Percentiles rank a stretch among this genome's conserved stretches.
Conservation (phyloP, 257 asterid genomes). For the Solanum pinnatisectum region DNA sequence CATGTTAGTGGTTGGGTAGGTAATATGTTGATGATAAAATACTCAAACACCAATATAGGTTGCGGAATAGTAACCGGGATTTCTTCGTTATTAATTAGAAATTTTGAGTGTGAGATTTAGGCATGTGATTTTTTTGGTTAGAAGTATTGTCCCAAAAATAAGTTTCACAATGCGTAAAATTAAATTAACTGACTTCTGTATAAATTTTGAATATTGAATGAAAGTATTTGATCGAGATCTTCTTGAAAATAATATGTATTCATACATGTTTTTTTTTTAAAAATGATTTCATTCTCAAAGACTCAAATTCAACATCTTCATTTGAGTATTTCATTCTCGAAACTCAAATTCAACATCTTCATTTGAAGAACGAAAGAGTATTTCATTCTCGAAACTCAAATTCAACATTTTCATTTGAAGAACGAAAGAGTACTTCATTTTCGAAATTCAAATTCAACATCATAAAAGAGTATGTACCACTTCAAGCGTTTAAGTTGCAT, state of each 20-base stretch:
- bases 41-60: not conserved
- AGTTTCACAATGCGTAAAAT: not conserved
- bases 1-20: not conserved
- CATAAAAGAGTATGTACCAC: not conserved
- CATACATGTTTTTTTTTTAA: no score
- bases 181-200: fast-evolving
- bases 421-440: no score
- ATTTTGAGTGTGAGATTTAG: fast-evolving
- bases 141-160: not conserved
- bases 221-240: not conserved
- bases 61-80: fast-evolving
- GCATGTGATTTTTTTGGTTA: no score
- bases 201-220: fast-evolving
- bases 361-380: no score
- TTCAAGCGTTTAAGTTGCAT: not conserved
- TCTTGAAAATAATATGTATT: no score
- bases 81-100: fast-evolving
- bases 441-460: no score
- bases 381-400: not conserved
- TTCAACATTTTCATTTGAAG: not conserved
- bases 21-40: not conserved
- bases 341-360: not conserved
- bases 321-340: not conserved
- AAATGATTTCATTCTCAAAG: no score
- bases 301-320: not conserved